These are phyloP conservation scores for Akebia trifoliata DNA, from an alignment of 164 flowering plant genomes.

Conservation along the genomic window DNA sequence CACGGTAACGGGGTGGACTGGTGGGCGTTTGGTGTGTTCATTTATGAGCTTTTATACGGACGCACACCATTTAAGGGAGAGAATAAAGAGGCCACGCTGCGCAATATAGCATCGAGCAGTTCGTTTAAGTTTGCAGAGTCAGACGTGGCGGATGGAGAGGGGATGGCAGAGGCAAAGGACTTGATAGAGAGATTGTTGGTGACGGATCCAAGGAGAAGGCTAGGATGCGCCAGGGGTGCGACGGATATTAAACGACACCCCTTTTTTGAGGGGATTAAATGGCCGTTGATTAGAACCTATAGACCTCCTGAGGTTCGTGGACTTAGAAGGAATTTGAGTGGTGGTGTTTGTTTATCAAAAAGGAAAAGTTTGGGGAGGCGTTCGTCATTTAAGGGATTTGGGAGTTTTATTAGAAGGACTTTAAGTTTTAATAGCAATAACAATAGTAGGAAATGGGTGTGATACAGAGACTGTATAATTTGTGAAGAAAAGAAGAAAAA, in stretches of 20 bases:
- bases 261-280: conserved; percentile 64
- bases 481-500: background rate
- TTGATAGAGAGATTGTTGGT: conserved; percentile 58
- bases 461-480: too few species aligned
- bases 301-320: conserved; percentile 59
- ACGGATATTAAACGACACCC: conserved; percentile 78
- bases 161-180: conserved; percentile 44
- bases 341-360: conserved; percentile 12
- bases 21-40: conserved; percentile 93
- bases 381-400: conserved; percentile 28
- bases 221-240: conserved; percentile 73
- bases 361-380: conserved; percentile 12
- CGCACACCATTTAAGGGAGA: conserved; percentile 78
- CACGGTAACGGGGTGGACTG: conserved; percentile 90
- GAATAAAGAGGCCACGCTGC: conserved; percentile 64
- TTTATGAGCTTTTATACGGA: conserved; percentile 74
- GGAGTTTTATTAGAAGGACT: conserved; percentile 12
- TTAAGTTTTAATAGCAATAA: background rate
- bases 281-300: conserved; percentile 74
- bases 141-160: conserved; percentile 20
- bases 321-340: conserved; percentile 17
- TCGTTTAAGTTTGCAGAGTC: conserved; percentile 28
- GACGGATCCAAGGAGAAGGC: conserved; percentile 64
- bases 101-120: conserved; percentile 53
- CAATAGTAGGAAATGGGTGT: background rate